Evolutionary conservation across 805 yeast species (phyloP).

Genomic region (Vanderwaltozyma yarrowii): DNA sequence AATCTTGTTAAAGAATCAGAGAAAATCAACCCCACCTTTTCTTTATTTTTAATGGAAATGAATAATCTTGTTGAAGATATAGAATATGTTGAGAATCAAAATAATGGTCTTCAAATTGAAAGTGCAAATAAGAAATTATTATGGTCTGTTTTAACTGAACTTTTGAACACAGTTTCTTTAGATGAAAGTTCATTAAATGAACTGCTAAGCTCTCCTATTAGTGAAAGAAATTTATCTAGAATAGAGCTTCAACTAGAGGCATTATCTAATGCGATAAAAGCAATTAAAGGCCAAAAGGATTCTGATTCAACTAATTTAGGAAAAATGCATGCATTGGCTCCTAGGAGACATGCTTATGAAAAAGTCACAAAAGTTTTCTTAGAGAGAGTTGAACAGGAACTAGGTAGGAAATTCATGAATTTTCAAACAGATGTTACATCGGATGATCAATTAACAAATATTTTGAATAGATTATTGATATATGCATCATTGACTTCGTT

Average conservation of each 20-base stretch:
- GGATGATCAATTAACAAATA: slow-evolving; percentile 22
- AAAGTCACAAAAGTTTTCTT: slow-evolving; percentile 43
- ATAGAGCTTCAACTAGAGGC: slow-evolving; percentile 48
- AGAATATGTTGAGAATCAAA: slow-evolving; percentile 57
- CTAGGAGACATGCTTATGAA: slow-evolving; percentile 53
- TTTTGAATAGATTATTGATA: slow-evolving; percentile 33
- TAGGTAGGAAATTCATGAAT: slow-evolving; percentile 34
- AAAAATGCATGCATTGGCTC: slow-evolving; percentile 61
- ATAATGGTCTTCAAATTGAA: slow-evolving; percentile 75
- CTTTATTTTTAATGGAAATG: slow-evolving; percentile 50
- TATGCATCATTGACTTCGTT: slow-evolving; percentile 44
- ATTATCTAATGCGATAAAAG: slow-evolving; percentile 53
- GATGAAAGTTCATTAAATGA: slow-evolving; percentile 43
- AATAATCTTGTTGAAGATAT: slow-evolving; percentile 60
- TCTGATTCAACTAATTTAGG: slow-evolving; percentile 34
- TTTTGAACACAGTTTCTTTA: slow-evolving; percentile 61
- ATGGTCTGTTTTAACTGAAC: slow-evolving; percentile 57
- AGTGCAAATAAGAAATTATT: slow-evolving; percentile 72
- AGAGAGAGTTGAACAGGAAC: slow-evolving; percentile 34
- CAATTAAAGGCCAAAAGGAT: slow-evolving; percentile 43
- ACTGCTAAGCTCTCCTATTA: slow-evolving; percentile 39
- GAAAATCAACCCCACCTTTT: slow-evolving; percentile 42
- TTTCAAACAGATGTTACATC: slow-evolving; percentile 26
- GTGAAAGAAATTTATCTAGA: slow-evolving; percentile 34
- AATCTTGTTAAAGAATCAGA: slow-evolving; percentile 44